Evolutionary conservation across 192 early-diverging fungal species (phyloP).

Genomic region (Podila verticillata): DNA sequence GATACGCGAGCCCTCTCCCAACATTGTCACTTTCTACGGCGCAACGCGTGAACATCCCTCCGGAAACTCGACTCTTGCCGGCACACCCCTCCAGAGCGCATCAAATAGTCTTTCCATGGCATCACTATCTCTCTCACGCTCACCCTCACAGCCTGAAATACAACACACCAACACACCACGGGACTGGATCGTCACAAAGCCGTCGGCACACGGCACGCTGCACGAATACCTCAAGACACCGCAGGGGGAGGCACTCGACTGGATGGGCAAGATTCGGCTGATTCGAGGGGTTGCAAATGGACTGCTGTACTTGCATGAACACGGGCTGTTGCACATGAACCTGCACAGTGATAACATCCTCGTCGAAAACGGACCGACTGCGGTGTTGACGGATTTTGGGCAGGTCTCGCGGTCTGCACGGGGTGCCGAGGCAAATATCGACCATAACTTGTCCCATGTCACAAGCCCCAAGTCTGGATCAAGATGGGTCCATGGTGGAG

Average conservation of each 20-base stretch:
- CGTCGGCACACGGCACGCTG: slow-evolving; percentile 43
- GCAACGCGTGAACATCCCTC: slow-evolving; percentile 46
- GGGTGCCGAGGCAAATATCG: slow-evolving; percentile 6
- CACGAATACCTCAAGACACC: slow-evolving; percentile 45
- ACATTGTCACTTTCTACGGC: slow-evolving; percentile 41
- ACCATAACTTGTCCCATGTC: background rate
- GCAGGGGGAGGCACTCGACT: slow-evolving; percentile 41
- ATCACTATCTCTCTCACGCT: slow-evolving; percentile 30
- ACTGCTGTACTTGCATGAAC: slow-evolving; percentile 38
- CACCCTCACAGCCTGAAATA: slow-evolving; percentile 6
- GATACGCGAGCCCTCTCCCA: slow-evolving; percentile 30
- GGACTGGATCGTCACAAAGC: slow-evolving; percentile 52
- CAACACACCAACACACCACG: slow-evolving; percentile 5
- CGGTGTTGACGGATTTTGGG: slow-evolving; percentile 45
- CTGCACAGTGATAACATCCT: slow-evolving; percentile 49
- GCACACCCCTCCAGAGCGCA: background rate
- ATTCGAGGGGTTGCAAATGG: slow-evolving; percentile 51
- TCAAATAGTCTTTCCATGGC: slow-evolving; percentile 15
- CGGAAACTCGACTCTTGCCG: background rate
- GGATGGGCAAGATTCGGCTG: slow-evolving; percentile 48
- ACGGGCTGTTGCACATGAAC: slow-evolving; percentile 49
- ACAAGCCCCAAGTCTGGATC: slow-evolving; percentile 26
- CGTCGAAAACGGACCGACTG: slow-evolving; percentile 34
- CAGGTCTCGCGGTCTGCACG: slow-evolving; percentile 34
- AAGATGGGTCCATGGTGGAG: slow-evolving; percentile 35